A percentile compares a stretch with the other conserved stretches of the same genome.
phyloP scores from a whole-genome alignment of 2,329 filamentous ascomycete species.

The Tolypocladium sp. region DNA sequence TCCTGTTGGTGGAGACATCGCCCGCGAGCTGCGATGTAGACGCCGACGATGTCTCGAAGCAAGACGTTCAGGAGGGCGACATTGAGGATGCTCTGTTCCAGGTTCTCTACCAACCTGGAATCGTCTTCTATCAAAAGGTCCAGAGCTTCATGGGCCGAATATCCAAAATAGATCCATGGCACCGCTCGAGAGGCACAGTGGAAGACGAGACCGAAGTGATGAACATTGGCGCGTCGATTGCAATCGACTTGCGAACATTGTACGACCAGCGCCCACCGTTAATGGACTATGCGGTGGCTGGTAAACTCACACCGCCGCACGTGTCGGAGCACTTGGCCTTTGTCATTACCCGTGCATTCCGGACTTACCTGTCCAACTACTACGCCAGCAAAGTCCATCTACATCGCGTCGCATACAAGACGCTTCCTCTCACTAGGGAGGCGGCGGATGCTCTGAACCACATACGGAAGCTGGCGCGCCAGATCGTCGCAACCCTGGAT shows the following conservation, averaged over 20 bases:
- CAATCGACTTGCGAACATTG: constrained; percentile 37
- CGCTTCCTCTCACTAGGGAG: constrained; percentile 11
- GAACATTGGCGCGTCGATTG: constrained; percentile 41
- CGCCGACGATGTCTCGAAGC: too few relatives aligned
- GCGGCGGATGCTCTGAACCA: too few relatives aligned
- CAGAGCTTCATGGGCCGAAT: constrained; percentile 49
- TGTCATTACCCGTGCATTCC: constrained; percentile 42
- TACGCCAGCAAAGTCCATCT: constrained; percentile 46
- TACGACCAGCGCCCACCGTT: constrained; percentile 41
- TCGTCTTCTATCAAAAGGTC: constrained; percentile 48
- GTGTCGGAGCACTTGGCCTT: constrained; percentile 38
- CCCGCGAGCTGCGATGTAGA: too few relatives aligned
- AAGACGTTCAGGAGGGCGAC: too few relatives aligned
- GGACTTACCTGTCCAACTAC: constrained; percentile 47
- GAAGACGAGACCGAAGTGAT: constrained; percentile 51
- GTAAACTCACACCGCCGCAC: constrained; percentile 36
- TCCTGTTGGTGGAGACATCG: too few relatives aligned
- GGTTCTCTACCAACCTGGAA: constrained; percentile 43
- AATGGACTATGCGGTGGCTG: constrained; percentile 47
- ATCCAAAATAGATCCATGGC: constrained; percentile 47
- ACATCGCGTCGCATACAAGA: constrained; percentile 47
- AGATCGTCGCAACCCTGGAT: too few relatives aligned
- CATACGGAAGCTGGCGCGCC: too few relatives aligned
- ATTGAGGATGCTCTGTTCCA: constrained; percentile 37
- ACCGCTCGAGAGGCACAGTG: constrained; percentile 44